A percentile compares a stretch with the other conserved stretches of the same genome.
Conservation (phyloP, 257 asterid genomes). For the Solanum arcanum region DNA sequence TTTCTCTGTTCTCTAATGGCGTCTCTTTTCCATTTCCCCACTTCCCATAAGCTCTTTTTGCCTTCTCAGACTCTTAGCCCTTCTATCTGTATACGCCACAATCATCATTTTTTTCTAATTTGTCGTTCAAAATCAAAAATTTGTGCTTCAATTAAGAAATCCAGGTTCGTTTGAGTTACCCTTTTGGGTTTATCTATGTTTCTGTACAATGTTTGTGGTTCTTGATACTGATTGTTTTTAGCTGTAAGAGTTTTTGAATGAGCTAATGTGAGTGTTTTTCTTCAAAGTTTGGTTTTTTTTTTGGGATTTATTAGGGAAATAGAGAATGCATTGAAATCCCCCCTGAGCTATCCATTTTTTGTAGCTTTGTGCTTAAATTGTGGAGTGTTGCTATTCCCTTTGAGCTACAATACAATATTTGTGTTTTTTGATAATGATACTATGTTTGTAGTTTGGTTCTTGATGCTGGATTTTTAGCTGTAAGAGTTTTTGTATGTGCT, state of each 20-base stretch:
- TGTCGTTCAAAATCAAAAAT: constrained; percentile 2
- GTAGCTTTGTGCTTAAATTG: not conserved
- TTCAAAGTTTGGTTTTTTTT: not conserved
- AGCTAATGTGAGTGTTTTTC: not conserved
- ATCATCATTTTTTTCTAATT: constrained; percentile 3
- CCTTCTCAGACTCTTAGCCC: not conserved
- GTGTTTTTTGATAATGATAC: not conserved
- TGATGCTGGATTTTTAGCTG: not conserved
- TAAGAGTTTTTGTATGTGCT: not conserved
- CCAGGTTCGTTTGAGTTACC: constrained; percentile 31
- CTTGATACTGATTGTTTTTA: not conserved
- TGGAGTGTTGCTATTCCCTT: not conserved
- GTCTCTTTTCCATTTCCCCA: constrained; percentile 19
- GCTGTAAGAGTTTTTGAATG: not conserved
- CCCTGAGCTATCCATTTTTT: not conserved
- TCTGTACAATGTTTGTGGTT: not conserved
- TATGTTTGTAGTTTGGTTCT: not conserved
- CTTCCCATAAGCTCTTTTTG: constrained; percentile 14
- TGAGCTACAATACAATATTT: not conserved
- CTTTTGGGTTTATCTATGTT: not conserved
- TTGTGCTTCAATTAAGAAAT: constrained; percentile 26
- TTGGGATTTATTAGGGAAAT: not conserved
- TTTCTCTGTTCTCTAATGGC: constrained; percentile 18
- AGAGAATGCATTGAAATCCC: not conserved
- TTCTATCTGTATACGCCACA: constrained; percentile 2